Conservation (phyloP, 177 flowering plant species). For the Vitis hybrid region DNA sequence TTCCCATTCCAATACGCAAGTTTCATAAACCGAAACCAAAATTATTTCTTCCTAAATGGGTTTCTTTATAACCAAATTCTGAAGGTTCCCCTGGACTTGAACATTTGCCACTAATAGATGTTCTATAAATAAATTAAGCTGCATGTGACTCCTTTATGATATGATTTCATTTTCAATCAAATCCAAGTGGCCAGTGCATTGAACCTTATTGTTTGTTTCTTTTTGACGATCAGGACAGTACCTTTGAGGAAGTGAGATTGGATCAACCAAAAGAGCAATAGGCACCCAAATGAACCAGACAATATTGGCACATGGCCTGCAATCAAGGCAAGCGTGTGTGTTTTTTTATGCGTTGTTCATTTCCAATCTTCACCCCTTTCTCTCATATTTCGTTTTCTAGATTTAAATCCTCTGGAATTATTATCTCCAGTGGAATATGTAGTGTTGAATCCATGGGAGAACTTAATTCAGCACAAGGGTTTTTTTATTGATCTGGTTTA, state of each 20-base stretch:
- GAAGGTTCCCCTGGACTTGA: no score
- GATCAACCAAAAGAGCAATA: conserved; percentile 4
- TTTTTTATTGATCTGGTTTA: no score
- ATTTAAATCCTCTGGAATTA: no score
- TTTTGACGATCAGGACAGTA: conserved; percentile 4
- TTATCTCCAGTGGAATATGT: no score
- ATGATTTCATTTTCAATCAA: conserved; percentile 2
- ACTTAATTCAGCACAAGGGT: no score
- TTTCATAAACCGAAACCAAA: no score
- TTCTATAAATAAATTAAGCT: not conserved
- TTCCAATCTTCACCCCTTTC: not conserved
- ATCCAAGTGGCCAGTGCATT: not conserved
- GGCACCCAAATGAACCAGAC: conserved; percentile 9
- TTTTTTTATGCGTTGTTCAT: not conserved
- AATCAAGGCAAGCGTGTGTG: not conserved
- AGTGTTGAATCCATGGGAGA: no score
- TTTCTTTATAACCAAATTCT: no score
- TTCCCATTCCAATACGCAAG: no score
- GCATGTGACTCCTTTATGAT: not conserved
- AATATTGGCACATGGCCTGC: conserved; percentile 8
- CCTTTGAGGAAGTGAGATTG: not conserved
- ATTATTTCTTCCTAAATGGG: no score
- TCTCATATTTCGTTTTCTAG: not conserved
- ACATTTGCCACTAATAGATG: not conserved
- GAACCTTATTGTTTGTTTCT: not conserved